A percentile compares a stretch with the other conserved stretches of the same genome.
phyloP scores from a whole-genome alignment of 352 stramenopile species.

The Pilasporangium apinafurcum region DNA sequence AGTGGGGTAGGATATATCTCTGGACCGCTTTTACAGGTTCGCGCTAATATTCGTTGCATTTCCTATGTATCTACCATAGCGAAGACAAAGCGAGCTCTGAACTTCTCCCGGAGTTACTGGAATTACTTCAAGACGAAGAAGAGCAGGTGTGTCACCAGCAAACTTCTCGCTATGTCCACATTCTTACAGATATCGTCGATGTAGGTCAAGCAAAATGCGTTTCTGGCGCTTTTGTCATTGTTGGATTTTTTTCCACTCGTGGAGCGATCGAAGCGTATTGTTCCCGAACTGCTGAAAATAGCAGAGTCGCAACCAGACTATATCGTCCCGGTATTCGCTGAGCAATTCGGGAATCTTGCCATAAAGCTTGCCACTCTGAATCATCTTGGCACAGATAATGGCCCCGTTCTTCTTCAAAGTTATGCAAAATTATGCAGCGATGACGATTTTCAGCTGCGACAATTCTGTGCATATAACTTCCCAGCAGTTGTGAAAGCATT shows the following conservation, averaged over 20 bases:
- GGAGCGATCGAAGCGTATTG: conserved; percentile 50
- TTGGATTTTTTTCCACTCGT: conserved; percentile 60
- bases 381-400: conserved; percentile 46
- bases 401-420: conserved; percentile 44
- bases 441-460: conserved; percentile 53
- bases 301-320: conserved; percentile 56
- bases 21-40: no score
- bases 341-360: conserved; percentile 51
- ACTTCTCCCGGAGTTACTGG: conserved; percentile 66
- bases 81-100: conserved; percentile 58
- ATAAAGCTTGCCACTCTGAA: conserved; percentile 59
- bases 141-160: conserved; percentile 32
- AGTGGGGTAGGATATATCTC: conserved; percentile 34
- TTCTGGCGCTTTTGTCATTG: conserved; percentile 63
- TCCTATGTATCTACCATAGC: conserved; percentile 10
- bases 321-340: conserved; percentile 34
- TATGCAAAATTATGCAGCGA: conserved; percentile 51
- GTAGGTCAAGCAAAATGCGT: conserved; percentile 77
- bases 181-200: neutral
- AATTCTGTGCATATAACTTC: conserved; percentile 76
- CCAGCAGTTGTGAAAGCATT: conserved; percentile 73
- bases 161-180: neutral
- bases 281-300: conserved; percentile 61
- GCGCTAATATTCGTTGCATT: no score
- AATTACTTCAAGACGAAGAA: conserved; percentile 79